phyloP scores from a whole-genome alignment of 2,329 filamentous ascomycete species.

The Zalaria sp. region DNA sequence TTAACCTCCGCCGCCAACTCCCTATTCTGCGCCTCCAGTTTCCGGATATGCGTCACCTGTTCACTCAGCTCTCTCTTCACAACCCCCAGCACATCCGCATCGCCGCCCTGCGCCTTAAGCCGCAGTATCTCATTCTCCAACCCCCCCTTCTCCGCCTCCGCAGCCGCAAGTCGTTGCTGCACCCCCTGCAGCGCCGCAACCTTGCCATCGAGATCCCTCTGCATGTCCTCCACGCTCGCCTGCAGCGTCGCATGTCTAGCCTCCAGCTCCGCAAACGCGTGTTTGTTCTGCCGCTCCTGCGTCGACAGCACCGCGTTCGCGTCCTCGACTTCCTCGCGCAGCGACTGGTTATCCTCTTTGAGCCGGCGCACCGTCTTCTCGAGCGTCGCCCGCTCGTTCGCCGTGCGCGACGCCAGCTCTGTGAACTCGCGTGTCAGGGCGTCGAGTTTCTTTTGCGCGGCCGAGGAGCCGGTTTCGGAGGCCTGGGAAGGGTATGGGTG shows the following conservation, averaged over 20 bases:
- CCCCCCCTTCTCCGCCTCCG: conserved; percentile 55
- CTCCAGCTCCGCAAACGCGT: conserved; percentile 46
- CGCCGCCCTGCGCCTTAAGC: conserved; percentile 74
- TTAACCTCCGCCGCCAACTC: conserved; percentile 70
- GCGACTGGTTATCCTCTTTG: conserved; percentile 55
- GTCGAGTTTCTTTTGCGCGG: conserved; percentile 41
- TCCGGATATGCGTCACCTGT: conserved; percentile 81
- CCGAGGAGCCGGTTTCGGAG: conserved; percentile 37
- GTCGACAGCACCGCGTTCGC: conserved; percentile 60
- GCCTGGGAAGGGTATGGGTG: conserved; percentile 16
- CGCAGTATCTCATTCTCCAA: conserved; percentile 74
- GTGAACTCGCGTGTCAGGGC: conserved; percentile 39
- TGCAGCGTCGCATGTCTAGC: conserved; percentile 43
- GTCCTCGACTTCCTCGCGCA: conserved; percentile 76
- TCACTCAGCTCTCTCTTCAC: conserved; percentile 82
- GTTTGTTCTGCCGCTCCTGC: conserved; percentile 50
- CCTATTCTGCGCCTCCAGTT: conserved; percentile 64
- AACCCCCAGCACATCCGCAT: conserved; percentile 70
- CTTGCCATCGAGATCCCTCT: conserved; percentile 42
- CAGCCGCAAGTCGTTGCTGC: conserved; percentile 54
- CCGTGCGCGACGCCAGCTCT: conserved; percentile 37
- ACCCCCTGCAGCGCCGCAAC: conserved; percentile 43
- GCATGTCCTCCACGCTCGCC: conserved; percentile 41
- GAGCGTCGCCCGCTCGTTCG: conserved; percentile 40
- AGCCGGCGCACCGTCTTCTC: conserved; percentile 41